Percentiles rank a stretch among this genome's conserved stretches.
Conservation (phyloP, 805 yeast genomes). For the Starmerella riodocensis region DNA sequence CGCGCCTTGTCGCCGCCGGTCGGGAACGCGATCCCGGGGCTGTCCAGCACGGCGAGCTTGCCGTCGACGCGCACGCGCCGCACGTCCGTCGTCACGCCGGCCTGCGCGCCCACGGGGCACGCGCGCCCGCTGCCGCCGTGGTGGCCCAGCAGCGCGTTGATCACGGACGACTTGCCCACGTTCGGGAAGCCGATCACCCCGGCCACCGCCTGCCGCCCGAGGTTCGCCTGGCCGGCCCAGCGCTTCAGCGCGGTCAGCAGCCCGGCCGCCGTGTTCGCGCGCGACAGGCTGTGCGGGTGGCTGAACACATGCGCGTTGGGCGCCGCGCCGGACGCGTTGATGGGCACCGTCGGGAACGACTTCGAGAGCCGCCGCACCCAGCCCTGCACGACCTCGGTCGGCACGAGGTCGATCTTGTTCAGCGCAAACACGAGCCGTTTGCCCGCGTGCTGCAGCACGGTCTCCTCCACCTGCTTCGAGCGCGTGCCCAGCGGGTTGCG, state of each 20-base stretch:
- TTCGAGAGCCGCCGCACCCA: constrained; percentile 73
- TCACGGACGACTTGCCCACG: constrained; percentile 91
- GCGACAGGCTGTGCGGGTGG: constrained; percentile 49
- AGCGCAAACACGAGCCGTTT: constrained; percentile 76
- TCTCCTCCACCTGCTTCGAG: constrained; percentile 80
- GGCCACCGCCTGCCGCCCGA: constrained; percentile 78
- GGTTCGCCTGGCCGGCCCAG: constrained; percentile 68
- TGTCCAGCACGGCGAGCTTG: constrained; percentile 76
- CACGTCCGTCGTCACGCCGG: constrained; percentile 88
- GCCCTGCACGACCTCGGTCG: constrained; percentile 64
- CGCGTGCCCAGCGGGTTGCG: constrained; percentile 95
- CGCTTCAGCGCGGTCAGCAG: constrained; percentile 71
- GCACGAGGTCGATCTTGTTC: constrained; percentile 87
- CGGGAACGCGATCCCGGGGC: constrained; percentile 97
- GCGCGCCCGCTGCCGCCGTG: constrained; percentile 46
- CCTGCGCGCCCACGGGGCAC: constrained; percentile 95
- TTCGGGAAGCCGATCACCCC: constrained; percentile 97
- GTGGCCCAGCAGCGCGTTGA: constrained; percentile 67
- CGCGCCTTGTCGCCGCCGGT: constrained; percentile 20
- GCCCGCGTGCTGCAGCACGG: constrained; percentile 63
- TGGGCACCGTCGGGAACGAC: constrained; percentile 83
- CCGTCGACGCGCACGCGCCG: constrained; percentile 87
- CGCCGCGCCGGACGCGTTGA: constrained; percentile 61
- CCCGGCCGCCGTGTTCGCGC: constrained; percentile 55
- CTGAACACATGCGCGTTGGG: constrained; percentile 56